phyloP scores from a whole-genome alignment of 345 rosid species.

The Erysimum cheiranthoides region DNA sequence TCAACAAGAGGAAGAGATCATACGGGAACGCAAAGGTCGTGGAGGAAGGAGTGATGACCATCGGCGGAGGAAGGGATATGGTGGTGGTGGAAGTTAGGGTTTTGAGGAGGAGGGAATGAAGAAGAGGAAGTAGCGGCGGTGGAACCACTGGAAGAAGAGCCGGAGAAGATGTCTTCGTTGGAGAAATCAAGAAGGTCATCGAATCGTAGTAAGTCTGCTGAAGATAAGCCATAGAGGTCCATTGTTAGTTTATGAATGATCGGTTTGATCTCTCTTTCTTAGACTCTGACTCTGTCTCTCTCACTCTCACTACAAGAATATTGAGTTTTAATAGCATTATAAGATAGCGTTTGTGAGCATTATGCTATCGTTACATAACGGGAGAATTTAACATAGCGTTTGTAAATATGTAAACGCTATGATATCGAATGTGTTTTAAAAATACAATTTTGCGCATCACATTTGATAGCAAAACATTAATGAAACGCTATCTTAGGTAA shows the following conservation, averaged over 20 bases:
- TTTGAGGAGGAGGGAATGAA: slow-evolving; percentile 40
- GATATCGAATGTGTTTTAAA: no score
- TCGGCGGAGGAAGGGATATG: slow-evolving; percentile 47
- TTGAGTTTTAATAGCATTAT: no score
- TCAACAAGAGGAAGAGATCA: no score
- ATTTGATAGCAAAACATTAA: no score
- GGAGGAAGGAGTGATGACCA: slow-evolving; percentile 50
- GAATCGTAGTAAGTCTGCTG: slow-evolving; percentile 42
- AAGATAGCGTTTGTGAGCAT: no score
- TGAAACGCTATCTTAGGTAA: no score
- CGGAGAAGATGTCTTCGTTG: slow-evolving; percentile 49
- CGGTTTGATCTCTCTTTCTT: not conserved
- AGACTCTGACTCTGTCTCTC: slow-evolving; percentile 29
- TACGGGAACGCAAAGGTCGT: slow-evolving; percentile 77
- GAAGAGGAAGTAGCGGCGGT: slow-evolving; percentile 42
- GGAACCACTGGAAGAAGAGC: slow-evolving; percentile 49
- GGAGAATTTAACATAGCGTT: no score
- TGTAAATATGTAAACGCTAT: no score
- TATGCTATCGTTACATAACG: no score
- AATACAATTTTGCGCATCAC: no score
- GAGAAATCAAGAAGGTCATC: slow-evolving; percentile 57
- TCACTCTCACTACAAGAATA: no score
- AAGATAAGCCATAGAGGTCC: slow-evolving; percentile 58
- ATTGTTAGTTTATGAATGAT: slow-evolving; percentile 37
- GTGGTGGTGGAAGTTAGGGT: slow-evolving; percentile 55